Base-by-base conservation (phyloP, 495 filamentous ascomycete species). In the Aspergillus kassunensis region DNA sequence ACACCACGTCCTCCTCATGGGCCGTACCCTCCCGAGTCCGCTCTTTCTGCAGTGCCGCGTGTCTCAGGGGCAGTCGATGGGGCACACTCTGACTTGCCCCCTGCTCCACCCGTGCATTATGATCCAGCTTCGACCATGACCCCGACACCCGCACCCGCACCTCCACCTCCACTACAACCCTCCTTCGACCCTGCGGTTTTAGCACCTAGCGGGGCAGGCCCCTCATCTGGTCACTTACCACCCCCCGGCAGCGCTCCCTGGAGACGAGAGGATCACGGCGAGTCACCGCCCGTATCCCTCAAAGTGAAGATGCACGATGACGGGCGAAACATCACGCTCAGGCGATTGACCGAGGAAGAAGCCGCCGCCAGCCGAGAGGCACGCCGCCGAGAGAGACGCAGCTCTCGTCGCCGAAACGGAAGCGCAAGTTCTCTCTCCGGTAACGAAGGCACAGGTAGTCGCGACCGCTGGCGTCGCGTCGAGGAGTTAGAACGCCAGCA, bases 261-360 rank as follows among this genome's bases (percentile, higher is more conserved):
- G 37, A 69, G 67, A 31, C 67, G 72, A 18, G 67, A 69, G 3
- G 70, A 72, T 34, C 67, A 68, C 33, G 70, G 77, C 11, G 67
- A 72, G 13, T 80, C 80, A 11, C 80, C 82, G 15, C 85, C 89
- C 2, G 86, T 89, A 44, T 87, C 82, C 47, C 82, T 95, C 43
- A 90, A 90, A 68, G 77, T 95, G 21, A 85, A 86, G 64, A 83
- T 91, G 71, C 84, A 90, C 67, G 79, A 84, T 45, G 87, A 95
- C 58, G 84, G 87, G 47, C 80, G 84, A 27, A 86, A 90, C 57
- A 84, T 95, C 40, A 95, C 90, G 10, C 75, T 96, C 16, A 80
- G 89, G 19, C 78, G 87, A 23, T 69, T 96, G 11, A 89, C 85
- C 7, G 89, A 92, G 55, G 82, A 90, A 64, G 90, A 95, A 77